A percentile compares a stretch with the other conserved stretches of the same genome.
Evolutionary conservation across 2,329 filamentous ascomycete species (phyloP).

Genomic region (Endoconidiophora laricicola): DNA sequence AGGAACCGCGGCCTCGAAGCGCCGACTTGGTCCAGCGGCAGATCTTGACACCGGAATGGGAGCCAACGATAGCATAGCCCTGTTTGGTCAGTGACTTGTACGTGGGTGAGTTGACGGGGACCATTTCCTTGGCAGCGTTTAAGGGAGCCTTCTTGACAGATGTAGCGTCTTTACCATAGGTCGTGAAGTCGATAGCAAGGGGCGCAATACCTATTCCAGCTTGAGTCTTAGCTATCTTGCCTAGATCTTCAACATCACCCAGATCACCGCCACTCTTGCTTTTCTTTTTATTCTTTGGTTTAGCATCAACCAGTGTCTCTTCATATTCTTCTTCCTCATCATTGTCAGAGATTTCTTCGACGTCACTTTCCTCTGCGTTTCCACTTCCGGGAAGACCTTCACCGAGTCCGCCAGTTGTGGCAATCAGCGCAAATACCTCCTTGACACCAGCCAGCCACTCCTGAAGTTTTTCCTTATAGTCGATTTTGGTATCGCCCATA

Average conservation of each 20-base stretch:
- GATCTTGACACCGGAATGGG: constrained; percentile 91
- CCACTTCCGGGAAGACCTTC: constrained; percentile 63
- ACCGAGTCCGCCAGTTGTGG: constrained; percentile 38
- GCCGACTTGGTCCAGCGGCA: constrained; percentile 98
- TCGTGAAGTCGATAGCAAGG: constrained; percentile 80
- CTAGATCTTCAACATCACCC: constrained; percentile 75
- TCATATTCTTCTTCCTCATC: constrained; percentile 30
- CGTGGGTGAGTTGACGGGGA: constrained; percentile 76
- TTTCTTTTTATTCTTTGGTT: constrained; percentile 26
- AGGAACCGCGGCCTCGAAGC: constrained; percentile 78
- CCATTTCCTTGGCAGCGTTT: constrained; percentile 66
- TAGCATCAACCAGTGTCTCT: constrained; percentile 31
- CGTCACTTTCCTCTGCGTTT: constrained; percentile 69
- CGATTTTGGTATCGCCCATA: constrained; percentile 69
- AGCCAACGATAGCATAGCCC: constrained; percentile 87
- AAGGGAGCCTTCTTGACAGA: constrained; percentile 28
- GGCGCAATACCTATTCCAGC: constrained; percentile 20
- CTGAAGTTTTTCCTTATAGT: constrained; percentile 45
- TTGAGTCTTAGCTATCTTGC: constrained; percentile 38
- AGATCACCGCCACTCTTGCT: constrained; percentile 26
- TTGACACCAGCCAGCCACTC: constrained; percentile 68
- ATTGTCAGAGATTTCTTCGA: constrained; percentile 47
- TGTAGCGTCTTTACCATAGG: constrained; percentile 35
- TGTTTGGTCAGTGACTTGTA: constrained; percentile 85
- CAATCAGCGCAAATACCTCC: constrained; percentile 52